phyloP scores from a whole-genome alignment of 2,329 filamentous ascomycete genomes.

The Rhynchosporium secalis region DNA sequence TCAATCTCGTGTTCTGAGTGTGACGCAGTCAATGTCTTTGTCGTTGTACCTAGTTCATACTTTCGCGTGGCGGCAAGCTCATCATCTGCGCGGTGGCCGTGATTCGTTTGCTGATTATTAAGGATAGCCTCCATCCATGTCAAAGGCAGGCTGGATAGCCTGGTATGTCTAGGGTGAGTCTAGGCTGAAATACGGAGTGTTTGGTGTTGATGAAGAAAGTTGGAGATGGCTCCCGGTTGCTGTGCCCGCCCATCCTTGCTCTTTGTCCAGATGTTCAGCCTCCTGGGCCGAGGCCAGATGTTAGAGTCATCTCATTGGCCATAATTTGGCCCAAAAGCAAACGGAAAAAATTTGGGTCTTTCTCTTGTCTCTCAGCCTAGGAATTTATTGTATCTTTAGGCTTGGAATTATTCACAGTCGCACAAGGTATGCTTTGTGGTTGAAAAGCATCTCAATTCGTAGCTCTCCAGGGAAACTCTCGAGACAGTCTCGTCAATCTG shows the following conservation, averaged over 20 bases:
- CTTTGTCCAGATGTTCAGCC: conserved; percentile 12
- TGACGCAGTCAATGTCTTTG: conserved; percentile 15
- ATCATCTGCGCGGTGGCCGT: conserved; percentile 20
- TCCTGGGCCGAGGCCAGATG: neutral
- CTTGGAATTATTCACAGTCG: neutral
- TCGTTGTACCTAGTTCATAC: conserved; percentile 17
- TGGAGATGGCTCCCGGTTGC: neutral
- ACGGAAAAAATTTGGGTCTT: neutral
- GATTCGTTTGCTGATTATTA: conserved; percentile 14
- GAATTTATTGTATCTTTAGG: neutral
- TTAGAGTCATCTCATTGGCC: conserved; percentile 1
- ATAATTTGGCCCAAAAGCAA: neutral
- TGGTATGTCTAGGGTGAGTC: conserved; percentile 11
- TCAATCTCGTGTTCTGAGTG: conserved; percentile 13
- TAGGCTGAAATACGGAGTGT: conserved; percentile 9
- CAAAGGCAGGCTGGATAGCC: conserved; percentile 20
- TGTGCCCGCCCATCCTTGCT: conserved; percentile 1
- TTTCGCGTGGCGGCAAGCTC: conserved; percentile 16
- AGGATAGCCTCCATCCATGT: conserved; percentile 22
- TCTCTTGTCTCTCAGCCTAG: neutral
- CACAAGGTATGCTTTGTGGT: neutral
- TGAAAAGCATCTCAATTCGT: neutral
- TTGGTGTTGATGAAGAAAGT: conserved; percentile 25
- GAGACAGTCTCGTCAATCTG: no score
- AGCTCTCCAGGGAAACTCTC: neutral